phyloP scores from a whole-genome alignment of 768 basidiomycete genomes.

The Cantharellus anzutake region DNA sequence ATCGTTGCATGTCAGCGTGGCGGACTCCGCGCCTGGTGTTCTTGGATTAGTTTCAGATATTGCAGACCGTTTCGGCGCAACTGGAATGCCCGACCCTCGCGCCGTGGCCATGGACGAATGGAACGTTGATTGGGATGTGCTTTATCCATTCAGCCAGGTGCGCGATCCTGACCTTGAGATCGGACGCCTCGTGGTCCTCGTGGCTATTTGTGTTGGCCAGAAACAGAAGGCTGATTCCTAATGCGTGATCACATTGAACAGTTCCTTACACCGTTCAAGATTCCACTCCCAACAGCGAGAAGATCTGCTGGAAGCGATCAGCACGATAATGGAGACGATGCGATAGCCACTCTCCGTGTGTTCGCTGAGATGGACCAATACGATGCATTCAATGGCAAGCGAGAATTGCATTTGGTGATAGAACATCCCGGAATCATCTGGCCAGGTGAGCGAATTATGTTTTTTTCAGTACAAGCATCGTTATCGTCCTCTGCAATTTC shows the following conservation, averaged over 20 bases:
- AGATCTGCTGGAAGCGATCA: too few species aligned
- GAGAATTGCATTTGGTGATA: conserved; percentile 49
- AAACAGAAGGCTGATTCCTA: neutral
- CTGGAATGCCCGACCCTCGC: conserved; percentile 18
- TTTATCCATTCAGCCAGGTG: conserved; percentile 68
- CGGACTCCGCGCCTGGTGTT: conserved; percentile 70
- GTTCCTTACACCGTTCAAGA: conserved; percentile 74
- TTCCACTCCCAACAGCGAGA: conserved; percentile 15
- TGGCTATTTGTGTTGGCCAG: neutral
- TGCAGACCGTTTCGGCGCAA: conserved; percentile 34
- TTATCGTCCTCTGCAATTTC: too few species aligned
- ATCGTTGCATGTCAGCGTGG: conserved; percentile 60
- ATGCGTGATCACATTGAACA: conserved; percentile 13
- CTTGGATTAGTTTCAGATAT: conserved; percentile 40
- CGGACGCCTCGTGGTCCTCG: neutral
- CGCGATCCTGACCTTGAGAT: conserved; percentile 9
- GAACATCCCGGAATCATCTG: conserved; percentile 71
- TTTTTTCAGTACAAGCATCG: neutral
- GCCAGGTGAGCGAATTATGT: conserved; percentile 35
- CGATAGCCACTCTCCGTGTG: conserved; percentile 30
- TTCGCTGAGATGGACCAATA: conserved; percentile 35
- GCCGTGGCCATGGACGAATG: conserved; percentile 48
- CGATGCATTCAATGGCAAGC: conserved; percentile 38
- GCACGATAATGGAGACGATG: conserved; percentile 4
- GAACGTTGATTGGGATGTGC: conserved; percentile 74